phyloP scores from a whole-genome alignment of 2,329 filamentous ascomycete genomes.

The Penicillium sp. region DNA sequence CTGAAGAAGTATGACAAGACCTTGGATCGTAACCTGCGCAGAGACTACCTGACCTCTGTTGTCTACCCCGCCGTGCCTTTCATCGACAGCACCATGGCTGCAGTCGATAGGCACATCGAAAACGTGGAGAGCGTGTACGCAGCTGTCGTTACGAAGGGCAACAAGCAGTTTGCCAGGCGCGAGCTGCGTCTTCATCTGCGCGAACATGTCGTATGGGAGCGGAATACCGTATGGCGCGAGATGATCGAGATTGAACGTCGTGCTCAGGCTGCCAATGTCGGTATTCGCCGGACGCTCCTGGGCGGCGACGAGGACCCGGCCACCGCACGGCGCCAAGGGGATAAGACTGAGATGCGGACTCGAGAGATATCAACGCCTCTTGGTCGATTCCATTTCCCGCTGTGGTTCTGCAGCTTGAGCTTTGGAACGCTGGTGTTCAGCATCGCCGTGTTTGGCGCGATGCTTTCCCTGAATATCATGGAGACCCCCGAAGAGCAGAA shows the following conservation, averaged over 20 bases:
- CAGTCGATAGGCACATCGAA: conserved; percentile 66
- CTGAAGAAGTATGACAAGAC: conserved; percentile 99
- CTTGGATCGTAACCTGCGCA: conserved; percentile 73
- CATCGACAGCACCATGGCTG: conserved; percentile 64
- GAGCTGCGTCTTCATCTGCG: conserved; percentile 86
- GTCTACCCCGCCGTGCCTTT: conserved; percentile 83
- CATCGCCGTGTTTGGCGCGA: conserved; percentile 65
- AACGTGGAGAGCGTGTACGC: conserved; percentile 78
- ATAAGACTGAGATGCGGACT: conserved; percentile 63
- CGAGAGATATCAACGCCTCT: conserved; percentile 76
- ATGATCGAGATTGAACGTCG: conserved; percentile 98
- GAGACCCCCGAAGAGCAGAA: conserved; percentile 87
- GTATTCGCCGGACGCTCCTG: conserved; percentile 70
- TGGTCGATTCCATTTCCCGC: conserved; percentile 69
- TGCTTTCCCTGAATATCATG: conserved; percentile 79
- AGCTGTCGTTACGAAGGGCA: conserved; percentile 74
- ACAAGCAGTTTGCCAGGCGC: conserved; percentile 70
- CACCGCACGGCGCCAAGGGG: conserved; percentile 74
- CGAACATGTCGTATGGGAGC: conserved; percentile 97
- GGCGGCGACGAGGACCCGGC: conserved; percentile 67
- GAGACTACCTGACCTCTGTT: conserved; percentile 66
- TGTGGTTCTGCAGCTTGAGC: conserved; percentile 78
- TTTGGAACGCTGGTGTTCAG: conserved; percentile 72
- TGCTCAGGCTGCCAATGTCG: conserved; percentile 88
- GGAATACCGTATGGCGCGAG: conserved; percentile 97